Conservation (phyloP, 306 rosid species). For the Spatholobus suberectus region DNA sequence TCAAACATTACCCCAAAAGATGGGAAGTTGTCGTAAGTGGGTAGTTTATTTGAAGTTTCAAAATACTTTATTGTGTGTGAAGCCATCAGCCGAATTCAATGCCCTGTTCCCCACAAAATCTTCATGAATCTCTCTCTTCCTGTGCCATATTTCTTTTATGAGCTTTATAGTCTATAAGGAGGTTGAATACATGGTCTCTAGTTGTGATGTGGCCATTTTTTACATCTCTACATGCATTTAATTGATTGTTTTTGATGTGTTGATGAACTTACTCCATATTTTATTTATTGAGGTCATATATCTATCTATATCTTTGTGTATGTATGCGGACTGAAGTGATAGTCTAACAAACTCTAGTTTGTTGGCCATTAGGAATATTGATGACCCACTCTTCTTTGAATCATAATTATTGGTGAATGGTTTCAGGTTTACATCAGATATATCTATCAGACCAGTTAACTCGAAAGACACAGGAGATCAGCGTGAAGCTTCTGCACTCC, state of each 20-base stretch:
- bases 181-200: neutral
- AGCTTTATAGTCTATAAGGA: neutral
- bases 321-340: constrained; percentile 18
- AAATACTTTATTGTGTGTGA: neutral
- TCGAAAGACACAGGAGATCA: constrained; percentile 69
- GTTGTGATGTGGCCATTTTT: constrained; percentile 11
- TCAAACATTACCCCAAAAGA: constrained; percentile 17
- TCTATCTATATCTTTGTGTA: neutral
- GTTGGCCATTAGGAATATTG: constrained; percentile 24
- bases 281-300: constrained; percentile 1
- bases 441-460: constrained; percentile 59
- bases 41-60: constrained; percentile 25
- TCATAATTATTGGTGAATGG: constrained; percentile 19
- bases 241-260: constrained; percentile 23
- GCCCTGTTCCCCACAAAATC: constrained; percentile 6
- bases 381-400: neutral
- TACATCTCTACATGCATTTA: neutral
- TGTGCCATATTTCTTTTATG: neutral
- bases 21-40: constrained; percentile 14
- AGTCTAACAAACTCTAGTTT: constrained; percentile 13
- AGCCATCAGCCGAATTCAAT: constrained; percentile 14
- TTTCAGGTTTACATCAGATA: constrained; percentile 76
- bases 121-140: neutral
- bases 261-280: constrained; percentile 15
- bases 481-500: constrained; percentile 95